Conservation (phyloP, 129 eudicot genomes). For the sunflower (Helianthus annuus) region HanXRQr2.0-SUNRISE NC_035441.2:144954891-144955390, state of each 20-base stretch:
- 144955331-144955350: not conserved
- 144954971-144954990: constrained; percentile 40
- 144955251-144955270: not conserved
- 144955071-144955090: constrained; percentile 39
- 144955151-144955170: not conserved
- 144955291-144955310: not conserved
- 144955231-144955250: constrained; percentile 5
- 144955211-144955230: constrained; percentile 8
- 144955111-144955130: not conserved
- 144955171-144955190: not conserved
- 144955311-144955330: not conserved
- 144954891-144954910: constrained; percentile 32
- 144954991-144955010: constrained; percentile 37
- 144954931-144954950: constrained; percentile 36
- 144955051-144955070: constrained; percentile 43
- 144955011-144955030: constrained; percentile 38
- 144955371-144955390: not conserved
- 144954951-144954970: constrained; percentile 31
- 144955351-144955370: not conserved
- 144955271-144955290: not conserved
- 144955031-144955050: constrained; percentile 58
- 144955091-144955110: constrained; percentile 31
- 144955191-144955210: constrained; percentile 4
- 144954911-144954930: constrained; percentile 26
- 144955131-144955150: constrained; percentile 25